Conservation (phyloP, 495 filamentous ascomycete genomes). For the Aspergillus sparsus region DNA sequence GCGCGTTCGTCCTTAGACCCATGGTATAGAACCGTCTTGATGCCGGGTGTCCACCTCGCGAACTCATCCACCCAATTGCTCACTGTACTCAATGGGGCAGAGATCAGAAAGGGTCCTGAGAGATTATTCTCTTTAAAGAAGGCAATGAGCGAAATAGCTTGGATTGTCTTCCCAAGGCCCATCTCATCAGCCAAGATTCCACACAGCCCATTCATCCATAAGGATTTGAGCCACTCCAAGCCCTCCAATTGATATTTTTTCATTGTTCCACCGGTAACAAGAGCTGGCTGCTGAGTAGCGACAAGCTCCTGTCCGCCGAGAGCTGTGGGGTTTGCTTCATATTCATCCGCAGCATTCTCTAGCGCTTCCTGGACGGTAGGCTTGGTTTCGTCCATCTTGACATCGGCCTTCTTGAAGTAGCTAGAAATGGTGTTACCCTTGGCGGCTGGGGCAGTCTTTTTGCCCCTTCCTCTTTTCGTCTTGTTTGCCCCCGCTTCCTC, state of each 20-base stretch:
- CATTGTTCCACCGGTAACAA: constrained; percentile 88
- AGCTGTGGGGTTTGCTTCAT: constrained; percentile 57
- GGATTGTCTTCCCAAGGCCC: constrained; percentile 94
- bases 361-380: constrained; percentile 55
- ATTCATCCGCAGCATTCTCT: constrained; percentile 55
- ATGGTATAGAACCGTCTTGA: constrained; percentile 88
- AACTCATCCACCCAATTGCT: constrained; percentile 99
- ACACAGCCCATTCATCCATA: constrained; percentile 92
- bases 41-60: constrained; percentile 79
- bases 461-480: constrained; percentile 33
- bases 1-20: constrained; percentile 73
- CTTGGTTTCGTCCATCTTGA: constrained; percentile 53
- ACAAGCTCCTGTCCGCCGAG: constrained; percentile 76
- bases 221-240: constrained; percentile 81
- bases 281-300: constrained; percentile 80
- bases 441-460: constrained; percentile 31
- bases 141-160: constrained; percentile 89
- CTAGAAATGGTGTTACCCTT: constrained; percentile 52
- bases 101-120: constrained; percentile 86
- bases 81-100: constrained; percentile 86
- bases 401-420: constrained; percentile 60
- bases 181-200: constrained; percentile 97
- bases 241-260: constrained; percentile 92
- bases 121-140: constrained; percentile 82
- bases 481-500: constrained; percentile 18